Evolutionary conservation across 352 stramenopile species (phyloP), one percentile per base, ranked within the genome.

Genomic region (Phytophthora crassamura): DNA sequence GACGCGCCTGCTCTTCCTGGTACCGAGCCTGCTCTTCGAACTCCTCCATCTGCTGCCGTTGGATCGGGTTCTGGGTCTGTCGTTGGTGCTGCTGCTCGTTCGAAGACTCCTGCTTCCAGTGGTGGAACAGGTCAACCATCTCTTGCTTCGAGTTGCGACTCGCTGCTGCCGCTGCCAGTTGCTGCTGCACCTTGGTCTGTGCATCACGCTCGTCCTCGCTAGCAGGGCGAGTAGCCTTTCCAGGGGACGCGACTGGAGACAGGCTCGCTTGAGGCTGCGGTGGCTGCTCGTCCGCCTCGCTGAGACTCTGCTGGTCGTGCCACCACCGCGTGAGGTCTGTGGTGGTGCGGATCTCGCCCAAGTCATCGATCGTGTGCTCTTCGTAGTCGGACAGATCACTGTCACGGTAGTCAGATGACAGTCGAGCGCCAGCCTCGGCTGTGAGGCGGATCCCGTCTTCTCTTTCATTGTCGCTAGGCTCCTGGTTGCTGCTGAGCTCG

Each of bases 321-420:
- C 76, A 82, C 74, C 75, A 78, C 16, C 76, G 70, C 5, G 70
- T 77, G 45, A 85, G 56, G 28, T 85, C 76, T 4, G 76, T 81
- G 25, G 76, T 85, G 12, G 60, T 76, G 33, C 76, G 71, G 25
- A 82, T 79, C 7, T 77, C 70, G 35, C 72, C 67, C 38, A 74
- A 42, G 9, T 40, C 67, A 43, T 82, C 67, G 15, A 77, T 77
- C 3, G 73, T 78, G 30, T 77, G 75, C 62, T 85, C 76, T n/a
- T 85, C 69, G 45, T 79, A 77, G 30, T 82, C 64, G 9, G 67
- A 69, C 42, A 75, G 45, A 56, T 73, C 64, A 53, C 64, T 78
- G n/a, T 73, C 69, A 25, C 67, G 54, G 30, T 70, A 76, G 34
- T 71, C 53, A 1, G 48, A 62, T 4, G 57, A 69, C 25, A 78